Evolutionary conservation across 2,329 filamentous ascomycete genomes (phyloP), one percentile per base, ranked within the genome.

Genomic region (Zopfia rhizophila): DNA sequence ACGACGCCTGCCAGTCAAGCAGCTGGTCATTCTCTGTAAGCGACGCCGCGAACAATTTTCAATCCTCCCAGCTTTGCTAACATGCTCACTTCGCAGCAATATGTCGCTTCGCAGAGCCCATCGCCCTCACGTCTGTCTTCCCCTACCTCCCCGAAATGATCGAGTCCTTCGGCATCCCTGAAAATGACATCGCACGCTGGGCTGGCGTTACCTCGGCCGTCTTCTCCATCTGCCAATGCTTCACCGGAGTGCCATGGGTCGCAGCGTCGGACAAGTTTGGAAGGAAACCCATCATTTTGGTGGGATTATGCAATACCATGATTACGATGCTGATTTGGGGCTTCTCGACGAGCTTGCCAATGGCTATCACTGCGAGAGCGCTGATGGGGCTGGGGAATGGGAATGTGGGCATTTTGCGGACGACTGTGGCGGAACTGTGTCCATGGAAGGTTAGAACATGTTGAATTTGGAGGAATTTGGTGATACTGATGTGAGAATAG

Each of bases 341-440:
- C 5, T 85, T 96, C 72, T 91, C 91, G 0, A 88, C 82, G 3
- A 90, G 80, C 53, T 73, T 97, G 7, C 73, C 84, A 3, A 92
- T 94, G 89, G 89, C 92, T 1, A 87, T 99, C 28, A 69, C 80
- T 3, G 82, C 90, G 10, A 84, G 93, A 63, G 88, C 85, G 5
- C 75, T 97, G n/a, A 83, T 90, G 58, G 93, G 94, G 2, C 81
- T 87, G 7, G 86, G 89, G 31, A 97, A 96, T 65, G 94, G 93
- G 41, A 97, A 97, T 65, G 76, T 79, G 8, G 77, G 94, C 1
- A 97, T 97, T 51, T 87, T 97, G 53, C 78, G 92, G 55, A 96
- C 91, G 12, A 91, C 94, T 76, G 91, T 97, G 2, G 93, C 93
- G 0, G 93, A 97, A 70, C 86, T 97, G 81, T 91, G 96, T 2